Conservation (phyloP, 2,329 filamentous ascomycete genomes). For the Gremmenia infestans region DNA sequence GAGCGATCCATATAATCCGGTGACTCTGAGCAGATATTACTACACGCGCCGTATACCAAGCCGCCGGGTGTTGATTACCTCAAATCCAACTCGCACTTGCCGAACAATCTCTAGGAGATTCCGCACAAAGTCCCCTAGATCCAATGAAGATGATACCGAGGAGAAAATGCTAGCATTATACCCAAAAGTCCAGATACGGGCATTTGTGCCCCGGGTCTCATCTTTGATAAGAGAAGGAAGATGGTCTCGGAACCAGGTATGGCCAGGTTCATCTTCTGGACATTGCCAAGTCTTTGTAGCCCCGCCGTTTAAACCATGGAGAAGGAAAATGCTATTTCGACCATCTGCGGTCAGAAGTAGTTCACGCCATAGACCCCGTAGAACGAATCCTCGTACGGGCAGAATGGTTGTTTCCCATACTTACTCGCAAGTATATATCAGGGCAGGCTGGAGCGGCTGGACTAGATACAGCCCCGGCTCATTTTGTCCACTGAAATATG, state of each 20-base stretch:
- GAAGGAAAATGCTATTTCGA: background rate
- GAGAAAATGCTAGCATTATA: constrained; percentile 4
- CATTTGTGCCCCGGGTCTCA: constrained; percentile 3
- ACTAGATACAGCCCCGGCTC: background rate
- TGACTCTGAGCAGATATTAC: background rate
- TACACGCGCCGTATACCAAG: background rate
- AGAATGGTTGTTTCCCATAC: background rate
- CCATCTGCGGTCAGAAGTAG: background rate
- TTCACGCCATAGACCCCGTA: background rate
- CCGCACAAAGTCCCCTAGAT: background rate
- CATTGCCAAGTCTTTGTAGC: background rate
- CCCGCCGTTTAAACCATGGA: background rate
- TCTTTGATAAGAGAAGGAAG: constrained; percentile 1
- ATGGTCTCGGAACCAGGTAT: background rate
- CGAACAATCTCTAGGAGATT: background rate
- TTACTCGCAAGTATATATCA: background rate
- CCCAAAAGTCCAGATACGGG: constrained; percentile 5
- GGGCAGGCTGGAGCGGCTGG: background rate
- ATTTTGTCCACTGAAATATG: background rate
- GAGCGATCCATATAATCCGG: background rate
- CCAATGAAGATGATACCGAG: background rate
- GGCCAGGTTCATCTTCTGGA: background rate
- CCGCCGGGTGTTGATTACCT: background rate
- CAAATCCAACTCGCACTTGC: background rate
- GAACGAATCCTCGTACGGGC: background rate